Conservation (phyloP, 2,329 filamentous ascomycete species). For the Claviceps monticola region DNA sequence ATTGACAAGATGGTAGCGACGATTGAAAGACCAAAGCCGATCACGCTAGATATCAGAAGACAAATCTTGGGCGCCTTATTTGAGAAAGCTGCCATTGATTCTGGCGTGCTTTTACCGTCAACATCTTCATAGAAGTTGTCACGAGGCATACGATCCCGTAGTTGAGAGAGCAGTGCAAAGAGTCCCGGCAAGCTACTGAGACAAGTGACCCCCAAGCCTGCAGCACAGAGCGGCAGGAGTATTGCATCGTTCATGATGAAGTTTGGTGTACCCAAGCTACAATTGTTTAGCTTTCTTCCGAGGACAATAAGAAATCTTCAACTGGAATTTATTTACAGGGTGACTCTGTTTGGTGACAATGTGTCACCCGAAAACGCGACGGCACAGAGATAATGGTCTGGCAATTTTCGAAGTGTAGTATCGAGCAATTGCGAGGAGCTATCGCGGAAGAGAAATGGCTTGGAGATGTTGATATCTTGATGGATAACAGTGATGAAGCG, state of each 20-base stretch:
- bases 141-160: conserved; percentile 21
- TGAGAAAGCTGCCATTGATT: conserved; percentile 49
- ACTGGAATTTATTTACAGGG: conserved; percentile 1
- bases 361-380: neutral
- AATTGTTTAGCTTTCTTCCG: neutral
- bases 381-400: neutral
- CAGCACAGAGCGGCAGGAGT: conserved; percentile 16
- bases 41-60: conserved; percentile 37
- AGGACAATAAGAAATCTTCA: neutral
- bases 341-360: neutral
- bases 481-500: neutral
- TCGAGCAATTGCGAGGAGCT: neutral
- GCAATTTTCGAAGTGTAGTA: neutral
- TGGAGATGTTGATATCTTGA: neutral
- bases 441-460: neutral
- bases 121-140: conserved; percentile 49
- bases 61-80: conserved; percentile 41
- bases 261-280: neutral
- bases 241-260: conserved; percentile 4
- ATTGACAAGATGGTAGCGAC: conserved; percentile 40
- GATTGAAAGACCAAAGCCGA: conserved; percentile 42
- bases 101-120: conserved; percentile 54
- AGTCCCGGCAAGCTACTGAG: conserved; percentile 25
- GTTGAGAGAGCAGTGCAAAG: conserved; percentile 19
- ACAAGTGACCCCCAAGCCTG: conserved; percentile 20